These are phyloP conservation scores for Hymenoscyphus albidus DNA, from an alignment of 2,329 filamentous ascomycete species.

Conservation along the genomic window DNA sequence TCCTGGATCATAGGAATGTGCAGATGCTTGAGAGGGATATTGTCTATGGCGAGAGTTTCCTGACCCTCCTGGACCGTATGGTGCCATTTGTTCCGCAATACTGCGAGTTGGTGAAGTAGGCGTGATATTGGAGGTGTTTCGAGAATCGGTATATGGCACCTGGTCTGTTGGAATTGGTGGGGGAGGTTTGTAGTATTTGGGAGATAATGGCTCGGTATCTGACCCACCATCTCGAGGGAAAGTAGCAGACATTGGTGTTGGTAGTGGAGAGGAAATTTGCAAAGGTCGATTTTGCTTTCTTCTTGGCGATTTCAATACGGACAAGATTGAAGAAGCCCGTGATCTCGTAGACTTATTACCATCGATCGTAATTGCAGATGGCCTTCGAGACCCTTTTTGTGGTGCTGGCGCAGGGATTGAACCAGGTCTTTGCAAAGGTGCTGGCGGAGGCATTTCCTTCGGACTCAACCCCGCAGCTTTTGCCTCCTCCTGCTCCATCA, in stretches of 20 bases:
- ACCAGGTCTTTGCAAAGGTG: constrained; percentile 25
- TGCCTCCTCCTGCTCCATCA: constrained; percentile 81
- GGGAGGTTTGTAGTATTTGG: constrained; percentile 54
- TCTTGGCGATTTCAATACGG: constrained; percentile 56
- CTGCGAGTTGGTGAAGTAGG: constrained; percentile 27
- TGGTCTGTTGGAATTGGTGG: constrained; percentile 53
- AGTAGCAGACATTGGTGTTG: constrained; percentile 58
- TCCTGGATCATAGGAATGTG: constrained; percentile 10
- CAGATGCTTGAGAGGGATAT: constrained; percentile 24
- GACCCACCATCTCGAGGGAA: constrained; percentile 51
- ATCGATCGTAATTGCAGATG: constrained; percentile 40
- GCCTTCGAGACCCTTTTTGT: constrained; percentile 38
- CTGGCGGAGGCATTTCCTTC: constrained; percentile 39
- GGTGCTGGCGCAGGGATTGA: constrained; percentile 30
- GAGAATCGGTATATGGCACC: constrained; percentile 34
- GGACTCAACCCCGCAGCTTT: constrained; percentile 54
- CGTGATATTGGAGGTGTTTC: constrained; percentile 17
- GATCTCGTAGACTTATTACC: constrained; percentile 46
- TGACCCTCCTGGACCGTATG: constrained; percentile 12
- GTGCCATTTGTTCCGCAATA: constrained; percentile 29
- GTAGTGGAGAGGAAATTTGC: constrained; percentile 61
- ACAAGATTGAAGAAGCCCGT: constrained; percentile 55
- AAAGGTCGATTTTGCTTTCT: constrained; percentile 41
- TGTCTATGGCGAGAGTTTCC: constrained; percentile 15
- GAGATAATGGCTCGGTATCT: constrained; percentile 56